Percentiles rank a stretch among this genome's conserved stretches.
These are phyloP conservation scores for Fusarium napiforme DNA, from an alignment of 2,329 filamentous ascomycete genomes.

Conservation along the genomic window DNA sequence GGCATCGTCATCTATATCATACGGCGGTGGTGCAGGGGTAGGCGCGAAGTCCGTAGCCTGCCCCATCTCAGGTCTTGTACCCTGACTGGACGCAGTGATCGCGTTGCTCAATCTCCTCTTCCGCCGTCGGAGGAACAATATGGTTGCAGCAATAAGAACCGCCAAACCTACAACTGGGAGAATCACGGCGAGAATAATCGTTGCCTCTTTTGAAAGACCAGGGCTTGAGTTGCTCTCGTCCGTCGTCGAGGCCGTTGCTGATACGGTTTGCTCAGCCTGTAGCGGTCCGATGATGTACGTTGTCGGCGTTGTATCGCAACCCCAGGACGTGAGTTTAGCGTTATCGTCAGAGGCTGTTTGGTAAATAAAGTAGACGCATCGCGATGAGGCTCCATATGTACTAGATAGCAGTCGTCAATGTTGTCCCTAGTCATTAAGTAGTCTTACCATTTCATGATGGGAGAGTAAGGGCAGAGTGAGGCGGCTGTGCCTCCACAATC, in stretches of 20 bases:
- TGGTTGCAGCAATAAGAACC: background rate
- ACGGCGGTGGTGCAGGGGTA: too few species aligned
- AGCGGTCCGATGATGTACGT: background rate
- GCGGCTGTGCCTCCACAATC: background rate
- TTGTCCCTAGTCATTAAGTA: accelerated
- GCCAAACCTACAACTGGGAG: background rate
- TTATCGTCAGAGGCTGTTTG: background rate
- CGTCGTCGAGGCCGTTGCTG: background rate
- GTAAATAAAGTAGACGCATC: background rate
- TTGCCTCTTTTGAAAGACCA: background rate
- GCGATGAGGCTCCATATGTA: background rate
- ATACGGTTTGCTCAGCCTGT: background rate
- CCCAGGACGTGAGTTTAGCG: background rate
- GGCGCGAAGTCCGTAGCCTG: accelerated
- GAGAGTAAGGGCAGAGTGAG: background rate
- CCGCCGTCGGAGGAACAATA: background rate
- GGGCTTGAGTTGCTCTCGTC: accelerated
- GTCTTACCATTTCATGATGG: background rate
- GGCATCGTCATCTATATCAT: too few species aligned
- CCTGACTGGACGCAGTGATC: too few species aligned
- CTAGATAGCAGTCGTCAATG: background rate
- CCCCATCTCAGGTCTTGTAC: background rate
- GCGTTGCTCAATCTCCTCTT: background rate
- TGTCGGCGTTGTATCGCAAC: background rate
- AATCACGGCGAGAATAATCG: background rate